Evolutionary conservation across 768 basidiomycete genomes (phyloP).

Genomic region (Phallus indusiatus): DNA sequence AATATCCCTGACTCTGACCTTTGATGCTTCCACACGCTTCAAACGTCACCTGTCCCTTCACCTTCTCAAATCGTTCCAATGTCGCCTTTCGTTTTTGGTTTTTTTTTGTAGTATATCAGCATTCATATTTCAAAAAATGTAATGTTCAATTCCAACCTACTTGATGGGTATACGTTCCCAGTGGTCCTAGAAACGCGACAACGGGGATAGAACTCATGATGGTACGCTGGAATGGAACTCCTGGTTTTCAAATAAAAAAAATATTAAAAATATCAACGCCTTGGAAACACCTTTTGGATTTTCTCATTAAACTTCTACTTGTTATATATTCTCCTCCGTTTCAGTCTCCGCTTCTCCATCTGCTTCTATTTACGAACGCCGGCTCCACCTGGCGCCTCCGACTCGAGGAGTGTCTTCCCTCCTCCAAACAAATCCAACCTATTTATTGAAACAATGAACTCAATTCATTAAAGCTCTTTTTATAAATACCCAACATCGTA

Average conservation of each 20-base stretch:
- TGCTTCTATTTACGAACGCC: not conserved
- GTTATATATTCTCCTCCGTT: not conserved
- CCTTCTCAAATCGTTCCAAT: constrained; percentile 29
- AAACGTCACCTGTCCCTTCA: not conserved
- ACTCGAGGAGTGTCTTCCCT: too few relatives aligned
- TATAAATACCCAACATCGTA: not conserved
- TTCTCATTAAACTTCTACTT: not conserved
- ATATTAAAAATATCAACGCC: too few relatives aligned
- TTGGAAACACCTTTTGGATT: too few relatives aligned
- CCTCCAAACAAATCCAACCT: too few relatives aligned
- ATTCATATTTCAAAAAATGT: not conserved
- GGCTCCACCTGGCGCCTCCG: not conserved
- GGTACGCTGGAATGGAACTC: not conserved
- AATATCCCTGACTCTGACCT: not conserved
- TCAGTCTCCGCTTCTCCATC: not conserved
- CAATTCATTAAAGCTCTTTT: not conserved
- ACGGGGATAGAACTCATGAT: constrained; percentile 8
- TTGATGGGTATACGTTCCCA: constrained; percentile 67
- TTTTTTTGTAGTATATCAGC: constrained; percentile 17
- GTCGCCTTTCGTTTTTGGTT: constrained; percentile 35
- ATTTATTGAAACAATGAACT: not conserved
- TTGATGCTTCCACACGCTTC: constrained; percentile 4
- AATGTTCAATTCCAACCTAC: constrained; percentile 18
- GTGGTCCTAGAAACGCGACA: constrained; percentile 55
- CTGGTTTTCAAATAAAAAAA: not conserved